A percentile compares a stretch with the other conserved stretches of the same genome.
phyloP scores from a whole-genome alignment of 371 early-diverging fungal genomes.

The Mucor circinelloides region DNA sequence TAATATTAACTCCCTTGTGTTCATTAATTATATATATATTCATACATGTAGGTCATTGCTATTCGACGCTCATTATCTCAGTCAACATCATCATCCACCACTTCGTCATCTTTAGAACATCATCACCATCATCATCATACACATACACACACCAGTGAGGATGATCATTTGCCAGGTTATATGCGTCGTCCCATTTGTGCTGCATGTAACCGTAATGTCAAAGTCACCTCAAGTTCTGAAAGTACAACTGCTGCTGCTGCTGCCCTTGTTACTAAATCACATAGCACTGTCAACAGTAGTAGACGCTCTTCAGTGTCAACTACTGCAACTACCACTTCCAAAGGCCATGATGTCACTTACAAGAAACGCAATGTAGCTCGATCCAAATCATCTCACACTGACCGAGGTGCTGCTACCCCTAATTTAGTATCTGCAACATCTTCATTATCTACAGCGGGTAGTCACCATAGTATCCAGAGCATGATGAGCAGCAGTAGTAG shows the following conservation, averaged over 20 bases:
- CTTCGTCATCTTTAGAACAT: not conserved
- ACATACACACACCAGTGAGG: not conserved
- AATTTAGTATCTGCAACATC: not conserved
- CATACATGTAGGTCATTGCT: not conserved
- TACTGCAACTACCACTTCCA: not conserved
- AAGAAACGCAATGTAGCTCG: not conserved
- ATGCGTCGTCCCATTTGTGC: constrained; percentile 28
- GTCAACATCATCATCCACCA: not conserved
- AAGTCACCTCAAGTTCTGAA: constrained; percentile 17
- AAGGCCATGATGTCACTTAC: not conserved
- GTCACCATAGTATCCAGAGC: not conserved
- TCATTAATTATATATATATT: not conserved
- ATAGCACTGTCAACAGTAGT: not conserved
- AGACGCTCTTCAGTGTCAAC: not conserved
- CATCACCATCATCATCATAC: not conserved
- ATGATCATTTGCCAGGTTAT: constrained; percentile 20
- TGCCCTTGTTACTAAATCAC: not conserved
- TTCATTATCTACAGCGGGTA: not conserved
- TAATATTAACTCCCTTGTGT: not conserved
- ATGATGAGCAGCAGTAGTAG: not conserved
- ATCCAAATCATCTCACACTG: not conserved
- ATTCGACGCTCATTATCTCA: not conserved
- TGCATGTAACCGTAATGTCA: constrained; percentile 31
- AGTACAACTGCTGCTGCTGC: not conserved
- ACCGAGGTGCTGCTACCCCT: not conserved